Base-by-base conservation (phyloP, 2,329 filamentous ascomycete species). In the Claviceps fusiformis region DNA sequence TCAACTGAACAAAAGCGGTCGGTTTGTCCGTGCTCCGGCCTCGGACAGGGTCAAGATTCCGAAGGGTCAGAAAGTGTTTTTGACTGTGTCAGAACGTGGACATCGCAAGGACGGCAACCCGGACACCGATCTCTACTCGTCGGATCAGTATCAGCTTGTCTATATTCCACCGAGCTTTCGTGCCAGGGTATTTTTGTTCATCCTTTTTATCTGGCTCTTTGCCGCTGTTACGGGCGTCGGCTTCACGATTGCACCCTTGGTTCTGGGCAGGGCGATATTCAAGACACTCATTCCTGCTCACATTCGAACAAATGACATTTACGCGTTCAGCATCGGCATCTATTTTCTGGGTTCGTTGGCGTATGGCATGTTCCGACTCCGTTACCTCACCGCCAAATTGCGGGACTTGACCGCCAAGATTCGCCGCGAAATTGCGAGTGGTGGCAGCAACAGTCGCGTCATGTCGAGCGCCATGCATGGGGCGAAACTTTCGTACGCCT, bases 31-130 rank as follows among this genome's bases (percentile, higher is more conserved):
- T 49, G 89, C 90, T n/a, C 93, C 93, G 11, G 91, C 89, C 19
- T 95, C 90, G 1, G 93, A 98, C 67, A 90, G 95, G 67, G 88
- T 96, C 60, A 89, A 95, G 64, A 91, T 97, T 41, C 88, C 90
- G 3, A 95, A 95, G 69, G 87, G 88, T 44, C 79, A 78, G 50
- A 73, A 77, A 17, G 91, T 95, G 3, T 97, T 98, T 64, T 73
- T 95, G 11, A 81, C 87, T 54, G 70, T 83, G 31, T 86, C 90
- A 57, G 73, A 81, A 47, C 77, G 83, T 44, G 70, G 81, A 41
- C 85, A 88, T 65, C 82, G 81, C 31, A 73, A 73, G 60, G 65
- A 86, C 63, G 80, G 88, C 62, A 75, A 76, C 1, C 63, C 66
- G 0, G 73, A 76, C 9, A 65, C 60, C 7, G 75, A 79, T 47